A percentile compares a stretch with the other conserved stretches of the same genome.
Conservation (phyloP, 176 grass and related monocot genomes). For the Phyllostachys edulis region DNA sequence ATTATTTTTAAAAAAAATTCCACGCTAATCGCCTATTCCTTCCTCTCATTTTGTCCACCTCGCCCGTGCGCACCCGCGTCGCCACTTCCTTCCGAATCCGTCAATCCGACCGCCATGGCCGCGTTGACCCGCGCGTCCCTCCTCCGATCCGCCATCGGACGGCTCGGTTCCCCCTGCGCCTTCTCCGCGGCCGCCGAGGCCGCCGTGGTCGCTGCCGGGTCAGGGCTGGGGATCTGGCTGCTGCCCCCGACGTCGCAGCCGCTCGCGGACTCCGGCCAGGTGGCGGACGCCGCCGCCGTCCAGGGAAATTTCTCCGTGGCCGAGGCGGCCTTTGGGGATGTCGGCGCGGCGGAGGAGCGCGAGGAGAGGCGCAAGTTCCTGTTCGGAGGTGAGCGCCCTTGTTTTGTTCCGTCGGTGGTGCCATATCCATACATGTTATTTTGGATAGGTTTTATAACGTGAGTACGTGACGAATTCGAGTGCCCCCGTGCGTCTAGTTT, state of each 20-base stretch:
- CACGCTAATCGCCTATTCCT: conserved; percentile 20
- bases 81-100: conserved; percentile 35
- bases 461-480: not conserved
- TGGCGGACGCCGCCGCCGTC: not conserved
- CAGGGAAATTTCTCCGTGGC: conserved; percentile 13
- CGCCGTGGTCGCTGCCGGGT: conserved; percentile 40
- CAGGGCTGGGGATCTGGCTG: conserved; percentile 55
- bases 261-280: conserved; percentile 51
- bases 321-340: not conserved
- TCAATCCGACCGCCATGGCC: conserved; percentile 40
- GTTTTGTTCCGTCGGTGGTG: not conserved
- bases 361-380: conserved; percentile 53
- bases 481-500: not conserved
- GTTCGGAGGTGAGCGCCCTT: conserved; percentile 56
- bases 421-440: not conserved
- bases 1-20: too few relatives aligned
- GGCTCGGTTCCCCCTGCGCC: conserved; percentile 27
- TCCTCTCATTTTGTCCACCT: conserved; percentile 21
- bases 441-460: not conserved
- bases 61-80: not conserved
- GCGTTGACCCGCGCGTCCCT: conserved; percentile 29
- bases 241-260: conserved; percentile 35
- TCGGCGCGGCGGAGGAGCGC: conserved; percentile 16
- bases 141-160: conserved; percentile 42
- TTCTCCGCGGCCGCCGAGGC: conserved; percentile 10